Percentiles rank a stretch among this genome's conserved stretches.
Evolutionary conservation across 2,329 filamentous ascomycete genomes (phyloP).

Genomic region (Venturia asperata): DNA sequence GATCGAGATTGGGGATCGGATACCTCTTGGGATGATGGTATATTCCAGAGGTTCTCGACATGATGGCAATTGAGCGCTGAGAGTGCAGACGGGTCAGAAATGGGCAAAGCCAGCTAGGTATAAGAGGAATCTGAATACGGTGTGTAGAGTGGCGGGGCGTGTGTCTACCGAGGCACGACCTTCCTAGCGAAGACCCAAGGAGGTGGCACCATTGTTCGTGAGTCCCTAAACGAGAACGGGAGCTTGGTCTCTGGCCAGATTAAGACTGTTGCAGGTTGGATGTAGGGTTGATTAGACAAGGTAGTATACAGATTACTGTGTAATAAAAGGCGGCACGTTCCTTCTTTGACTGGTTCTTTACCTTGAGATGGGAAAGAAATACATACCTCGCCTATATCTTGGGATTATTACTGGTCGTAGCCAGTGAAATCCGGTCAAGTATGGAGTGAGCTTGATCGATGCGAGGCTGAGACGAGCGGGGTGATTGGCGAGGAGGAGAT

Average conservation of each 20-base stretch:
- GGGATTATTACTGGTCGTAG: too few relatives aligned
- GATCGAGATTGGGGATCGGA: conserved; percentile 32
- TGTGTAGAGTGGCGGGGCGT: neutral
- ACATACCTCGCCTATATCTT: too few relatives aligned
- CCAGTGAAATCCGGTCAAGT: too few relatives aligned
- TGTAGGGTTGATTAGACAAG: neutral
- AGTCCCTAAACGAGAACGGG: neutral
- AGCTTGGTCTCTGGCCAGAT: neutral
- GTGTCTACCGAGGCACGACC: neutral
- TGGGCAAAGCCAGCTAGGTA: too few relatives aligned
- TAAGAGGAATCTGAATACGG: too few relatives aligned
- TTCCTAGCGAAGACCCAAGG: neutral
- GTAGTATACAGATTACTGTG: too few relatives aligned
- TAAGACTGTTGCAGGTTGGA: neutral
- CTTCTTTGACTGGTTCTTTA: too few relatives aligned
- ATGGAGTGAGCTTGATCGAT: too few relatives aligned
- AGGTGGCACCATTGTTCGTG: neutral
- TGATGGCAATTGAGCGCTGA: neutral
- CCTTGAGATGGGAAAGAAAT: too few relatives aligned
- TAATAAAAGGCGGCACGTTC: neutral
- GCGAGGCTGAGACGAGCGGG: too few relatives aligned
- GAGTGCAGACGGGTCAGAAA: too few relatives aligned
- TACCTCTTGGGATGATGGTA: conserved; percentile 19
- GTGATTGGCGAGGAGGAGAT: too few relatives aligned
- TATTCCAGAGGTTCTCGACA: conserved; percentile 10